phyloP scores from a whole-genome alignment of 2,329 filamentous ascomycete species.

The Aspergillus cejpii region DNA sequence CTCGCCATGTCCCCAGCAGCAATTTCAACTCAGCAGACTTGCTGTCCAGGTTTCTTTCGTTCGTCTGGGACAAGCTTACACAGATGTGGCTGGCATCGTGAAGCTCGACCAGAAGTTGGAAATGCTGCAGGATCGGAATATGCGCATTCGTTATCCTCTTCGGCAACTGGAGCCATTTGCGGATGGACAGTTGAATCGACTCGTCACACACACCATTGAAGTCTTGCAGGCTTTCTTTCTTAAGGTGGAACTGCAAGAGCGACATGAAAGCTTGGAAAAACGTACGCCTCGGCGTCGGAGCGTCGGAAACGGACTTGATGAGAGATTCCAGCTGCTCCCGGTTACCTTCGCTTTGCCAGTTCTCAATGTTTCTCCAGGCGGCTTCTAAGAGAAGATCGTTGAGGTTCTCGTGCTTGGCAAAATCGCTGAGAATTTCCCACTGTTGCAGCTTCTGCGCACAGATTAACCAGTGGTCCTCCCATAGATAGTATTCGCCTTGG shows the following conservation, averaged over 20 bases:
- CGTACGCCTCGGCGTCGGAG: constrained; percentile 82
- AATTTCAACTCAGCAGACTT: constrained; percentile 96
- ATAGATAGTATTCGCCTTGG: constrained; percentile 94
- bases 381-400: constrained; percentile 93
- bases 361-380: constrained; percentile 90
- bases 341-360: constrained; percentile 81
- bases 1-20: constrained; percentile 87
- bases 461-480: constrained; percentile 98
- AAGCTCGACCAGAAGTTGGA: constrained; percentile 93
- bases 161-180: constrained; percentile 98
- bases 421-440: constrained; percentile 96
- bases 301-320: constrained; percentile 96
- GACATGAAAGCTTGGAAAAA: constrained; percentile 99
- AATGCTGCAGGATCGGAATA: constrained; percentile 90
- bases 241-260: constrained; percentile 85
- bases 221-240: constrained; percentile 70
- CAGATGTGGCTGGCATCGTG: constrained; percentile 98
- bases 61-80: constrained; percentile 79
- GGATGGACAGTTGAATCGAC: constrained; percentile 90
- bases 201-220: constrained; percentile 92
- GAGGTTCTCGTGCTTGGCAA: constrained; percentile 97
- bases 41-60: constrained; percentile 73
- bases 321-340: constrained; percentile 85
- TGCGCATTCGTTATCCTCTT: constrained; percentile 90
- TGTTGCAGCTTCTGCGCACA: constrained; percentile 98